A percentile compares a stretch with the other conserved stretches of the same genome.
Evolutionary conservation across 345 rosid genomes (phyloP).

Genomic region (Lenwebbia sp.): DNA sequence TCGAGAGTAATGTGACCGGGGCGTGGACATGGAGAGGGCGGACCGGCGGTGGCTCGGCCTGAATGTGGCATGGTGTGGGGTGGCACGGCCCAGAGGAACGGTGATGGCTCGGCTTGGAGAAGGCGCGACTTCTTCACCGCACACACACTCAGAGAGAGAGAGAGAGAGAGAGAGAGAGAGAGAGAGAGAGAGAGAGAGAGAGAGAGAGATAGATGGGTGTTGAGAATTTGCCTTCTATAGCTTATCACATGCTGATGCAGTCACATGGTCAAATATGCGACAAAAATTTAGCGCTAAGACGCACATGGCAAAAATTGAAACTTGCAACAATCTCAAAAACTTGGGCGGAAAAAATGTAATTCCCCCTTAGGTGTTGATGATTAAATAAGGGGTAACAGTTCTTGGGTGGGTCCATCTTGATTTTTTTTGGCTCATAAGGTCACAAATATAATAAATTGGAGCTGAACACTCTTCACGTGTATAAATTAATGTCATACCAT

Average conservation of each 20-base stretch:
- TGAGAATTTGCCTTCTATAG: neutral
- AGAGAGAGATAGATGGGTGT: too few species aligned
- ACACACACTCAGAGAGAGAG: too few species aligned
- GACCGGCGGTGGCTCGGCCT: too few species aligned
- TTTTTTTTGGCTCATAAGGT: neutral
- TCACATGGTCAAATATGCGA: neutral
- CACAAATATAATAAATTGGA: neutral
- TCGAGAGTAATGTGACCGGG: too few species aligned
- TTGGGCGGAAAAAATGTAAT: neutral
- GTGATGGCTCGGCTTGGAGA: too few species aligned
- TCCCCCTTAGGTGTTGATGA: neutral
- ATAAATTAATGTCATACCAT: neutral
- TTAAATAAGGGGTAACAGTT: neutral
- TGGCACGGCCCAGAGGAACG: too few species aligned
- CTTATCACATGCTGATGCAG: neutral
- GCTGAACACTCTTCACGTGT: neutral
- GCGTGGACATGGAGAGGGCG: too few species aligned
- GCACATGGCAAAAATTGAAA: neutral
- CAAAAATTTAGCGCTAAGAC: neutral
- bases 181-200: too few species aligned
- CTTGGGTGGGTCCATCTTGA: neutral
- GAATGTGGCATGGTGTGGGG: too few species aligned
- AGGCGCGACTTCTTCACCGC: too few species aligned
- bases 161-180: too few species aligned
- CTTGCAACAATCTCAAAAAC: neutral